These are phyloP conservation scores for Malbranchea cinnamomea DNA, from an alignment of 2,329 filamentous ascomycete genomes.

Conservation along the genomic window DNA sequence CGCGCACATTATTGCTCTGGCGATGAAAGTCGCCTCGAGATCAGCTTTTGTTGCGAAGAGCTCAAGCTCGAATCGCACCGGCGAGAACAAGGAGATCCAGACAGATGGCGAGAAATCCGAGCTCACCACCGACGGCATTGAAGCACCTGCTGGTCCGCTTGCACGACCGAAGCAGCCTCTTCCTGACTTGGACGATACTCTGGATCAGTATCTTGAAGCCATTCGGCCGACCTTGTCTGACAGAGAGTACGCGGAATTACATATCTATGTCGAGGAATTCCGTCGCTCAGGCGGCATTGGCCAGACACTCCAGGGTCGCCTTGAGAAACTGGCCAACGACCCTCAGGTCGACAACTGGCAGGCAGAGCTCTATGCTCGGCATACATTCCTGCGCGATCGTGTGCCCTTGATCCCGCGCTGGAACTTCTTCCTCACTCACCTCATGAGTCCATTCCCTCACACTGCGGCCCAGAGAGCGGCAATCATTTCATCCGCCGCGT, in stretches of 20 bases:
- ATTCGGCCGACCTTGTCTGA: constrained; percentile 1
- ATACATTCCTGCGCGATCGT: background rate
- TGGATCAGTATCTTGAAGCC: constrained; percentile 1
- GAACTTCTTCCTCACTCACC: constrained; percentile 1
- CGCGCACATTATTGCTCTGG: background rate
- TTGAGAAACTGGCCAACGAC: constrained; percentile 1
- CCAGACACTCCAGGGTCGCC: background rate
- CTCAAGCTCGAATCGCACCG: background rate
- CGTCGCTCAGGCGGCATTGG: constrained; percentile 1
- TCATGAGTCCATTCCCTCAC: constrained; percentile 3
- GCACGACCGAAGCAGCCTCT: background rate
- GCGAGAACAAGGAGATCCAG: background rate
- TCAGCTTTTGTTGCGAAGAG: constrained; percentile 2
- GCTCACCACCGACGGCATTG: no score
- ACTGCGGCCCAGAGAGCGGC: constrained; percentile 3
- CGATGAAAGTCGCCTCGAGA: constrained; percentile 1
- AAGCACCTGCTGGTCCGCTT: background rate
- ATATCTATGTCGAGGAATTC: constrained; percentile 2
- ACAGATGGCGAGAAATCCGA: no score
- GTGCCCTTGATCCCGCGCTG: constrained; percentile 1
- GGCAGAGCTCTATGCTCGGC: no score
- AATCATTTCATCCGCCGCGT: constrained; percentile 1
- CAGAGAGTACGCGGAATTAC: background rate
- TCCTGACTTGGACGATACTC: constrained; percentile 1
- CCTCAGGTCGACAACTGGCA: constrained; percentile 5